These are phyloP conservation scores for Sarocladium brachiariae DNA, from an alignment of 2,329 filamentous ascomycete species.

Conservation along the genomic window DNA sequence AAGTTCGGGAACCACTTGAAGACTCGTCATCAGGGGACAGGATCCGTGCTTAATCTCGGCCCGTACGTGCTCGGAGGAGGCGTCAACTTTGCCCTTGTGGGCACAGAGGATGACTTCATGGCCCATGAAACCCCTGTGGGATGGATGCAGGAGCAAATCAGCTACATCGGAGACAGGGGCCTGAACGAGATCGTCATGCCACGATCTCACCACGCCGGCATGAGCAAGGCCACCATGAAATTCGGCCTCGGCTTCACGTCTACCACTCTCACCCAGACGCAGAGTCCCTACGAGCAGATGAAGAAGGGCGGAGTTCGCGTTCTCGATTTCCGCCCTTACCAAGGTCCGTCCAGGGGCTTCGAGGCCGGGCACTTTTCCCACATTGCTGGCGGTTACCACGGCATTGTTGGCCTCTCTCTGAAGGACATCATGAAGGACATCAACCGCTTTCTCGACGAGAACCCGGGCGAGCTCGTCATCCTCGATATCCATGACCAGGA, in stretches of 20 bases:
- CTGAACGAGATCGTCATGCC: conserved; percentile 25
- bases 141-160: conserved; percentile 25
- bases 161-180: conserved; percentile 19
- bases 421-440: conserved; percentile 21
- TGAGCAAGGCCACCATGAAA: conserved; percentile 16
- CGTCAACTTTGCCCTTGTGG: conserved; percentile 22
- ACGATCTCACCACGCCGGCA: conserved; percentile 24
- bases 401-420: conserved; percentile 19
- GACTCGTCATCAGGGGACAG: conserved; percentile 15
- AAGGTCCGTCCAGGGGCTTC: conserved; percentile 7
- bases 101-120: conserved; percentile 23
- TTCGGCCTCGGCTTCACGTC: conserved; percentile 13
- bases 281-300: conserved; percentile 21
- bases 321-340: conserved; percentile 21
- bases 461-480: conserved; percentile 28
- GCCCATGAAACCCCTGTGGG: conserved; percentile 15
- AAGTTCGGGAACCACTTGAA: conserved; percentile 19
- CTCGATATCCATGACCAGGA: conserved; percentile 21
- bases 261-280: conserved; percentile 17
- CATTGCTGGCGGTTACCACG: conserved; percentile 16
- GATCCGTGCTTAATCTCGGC: conserved; percentile 14
- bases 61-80: conserved; percentile 14
- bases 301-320: conserved; percentile 22
- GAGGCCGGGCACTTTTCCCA: conserved; percentile 17
- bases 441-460: conserved; percentile 21